Conservation (phyloP, 2,329 filamentous ascomycete genomes). For the Ophiostoma pallidulum region DNA sequence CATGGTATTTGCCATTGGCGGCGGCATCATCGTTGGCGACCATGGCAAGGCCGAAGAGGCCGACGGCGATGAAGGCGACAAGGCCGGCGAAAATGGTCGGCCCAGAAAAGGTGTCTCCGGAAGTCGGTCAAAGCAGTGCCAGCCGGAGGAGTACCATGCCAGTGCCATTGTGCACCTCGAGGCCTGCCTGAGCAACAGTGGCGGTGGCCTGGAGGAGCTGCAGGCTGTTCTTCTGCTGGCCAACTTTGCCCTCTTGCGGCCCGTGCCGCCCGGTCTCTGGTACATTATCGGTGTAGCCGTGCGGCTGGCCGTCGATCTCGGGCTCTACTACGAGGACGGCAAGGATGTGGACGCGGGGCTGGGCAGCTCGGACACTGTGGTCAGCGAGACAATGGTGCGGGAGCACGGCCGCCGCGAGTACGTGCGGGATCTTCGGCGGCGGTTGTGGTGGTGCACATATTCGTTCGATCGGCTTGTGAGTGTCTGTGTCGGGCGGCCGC, state of each 20-base stretch:
- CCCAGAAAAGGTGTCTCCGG: constrained; percentile 18
- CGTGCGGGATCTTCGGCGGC: constrained; percentile 72
- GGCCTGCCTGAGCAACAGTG: constrained; percentile 71
- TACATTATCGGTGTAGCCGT: constrained; percentile 95
- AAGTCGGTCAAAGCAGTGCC: constrained; percentile 40
- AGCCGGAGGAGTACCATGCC: constrained; percentile 93
- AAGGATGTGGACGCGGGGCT: constrained; percentile 52
- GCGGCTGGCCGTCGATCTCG: constrained; percentile 80
- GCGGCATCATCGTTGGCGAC: constrained; percentile 77
- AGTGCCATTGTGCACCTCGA: constrained; percentile 89
- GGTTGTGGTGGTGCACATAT: constrained; percentile 96
- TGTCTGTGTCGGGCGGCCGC: constrained; percentile 84
- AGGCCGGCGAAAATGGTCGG: neutral
- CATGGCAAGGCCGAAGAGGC: constrained; percentile 32
- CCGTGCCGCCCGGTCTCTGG: constrained; percentile 89
- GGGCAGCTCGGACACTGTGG: constrained; percentile 34
- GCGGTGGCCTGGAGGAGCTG: constrained; percentile 84
- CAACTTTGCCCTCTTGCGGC: constrained; percentile 81
- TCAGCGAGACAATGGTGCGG: constrained; percentile 28
- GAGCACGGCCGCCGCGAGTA: constrained; percentile 66
- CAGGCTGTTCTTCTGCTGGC: constrained; percentile 88
- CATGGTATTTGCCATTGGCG: constrained; percentile 94
- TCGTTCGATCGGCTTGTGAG: constrained; percentile 91
- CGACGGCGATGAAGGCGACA: neutral
- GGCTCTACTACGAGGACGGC: constrained; percentile 86